These are phyloP conservation scores for Trichoderma brevicompactum DNA, from an alignment of 2,329 filamentous ascomycete species.

Conservation along the genomic window DNA sequence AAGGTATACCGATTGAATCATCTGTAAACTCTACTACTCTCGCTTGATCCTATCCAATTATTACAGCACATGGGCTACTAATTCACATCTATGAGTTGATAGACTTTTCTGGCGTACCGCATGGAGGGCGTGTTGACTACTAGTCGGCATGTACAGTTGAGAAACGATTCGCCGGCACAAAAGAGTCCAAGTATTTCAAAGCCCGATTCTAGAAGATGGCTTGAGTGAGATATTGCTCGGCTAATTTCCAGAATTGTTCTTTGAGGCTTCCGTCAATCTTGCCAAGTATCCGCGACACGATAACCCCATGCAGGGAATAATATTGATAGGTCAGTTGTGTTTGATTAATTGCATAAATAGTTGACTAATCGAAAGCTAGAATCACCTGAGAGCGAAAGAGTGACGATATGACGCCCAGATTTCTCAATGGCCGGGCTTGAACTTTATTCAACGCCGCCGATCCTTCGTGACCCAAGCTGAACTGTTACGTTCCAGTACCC, in stretches of 20 bases:
- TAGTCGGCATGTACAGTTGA: too few relatives aligned
- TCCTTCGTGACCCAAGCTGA: not conserved
- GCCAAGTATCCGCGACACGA: not conserved
- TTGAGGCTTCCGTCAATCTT: not conserved
- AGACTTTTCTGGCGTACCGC: not conserved
- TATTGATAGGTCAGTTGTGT: too few relatives aligned
- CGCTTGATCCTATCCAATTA: not conserved
- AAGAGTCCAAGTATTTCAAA: not conserved
- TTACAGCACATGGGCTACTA: too few relatives aligned
- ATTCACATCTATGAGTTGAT: not conserved
- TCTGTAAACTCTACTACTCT: not conserved
- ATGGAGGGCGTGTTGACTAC: too few relatives aligned
- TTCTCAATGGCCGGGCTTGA: not conserved
- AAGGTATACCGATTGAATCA: not conserved
- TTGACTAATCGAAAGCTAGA: not conserved
- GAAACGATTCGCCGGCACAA: not conserved
- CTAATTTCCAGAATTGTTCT: not conserved
- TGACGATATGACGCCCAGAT: not conserved
- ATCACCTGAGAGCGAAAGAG: not conserved
- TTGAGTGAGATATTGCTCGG: not conserved
- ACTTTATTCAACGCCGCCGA: slow-evolving; percentile 15
- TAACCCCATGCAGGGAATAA: not conserved
- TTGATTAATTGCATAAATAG: too few relatives aligned
- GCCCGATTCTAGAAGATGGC: not conserved
- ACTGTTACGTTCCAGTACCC: not conserved